Evolutionary conservation across 768 basidiomycete genomes (phyloP), one percentile per base, ranked within the genome.

Genomic region (Suillus lakei): DNA sequence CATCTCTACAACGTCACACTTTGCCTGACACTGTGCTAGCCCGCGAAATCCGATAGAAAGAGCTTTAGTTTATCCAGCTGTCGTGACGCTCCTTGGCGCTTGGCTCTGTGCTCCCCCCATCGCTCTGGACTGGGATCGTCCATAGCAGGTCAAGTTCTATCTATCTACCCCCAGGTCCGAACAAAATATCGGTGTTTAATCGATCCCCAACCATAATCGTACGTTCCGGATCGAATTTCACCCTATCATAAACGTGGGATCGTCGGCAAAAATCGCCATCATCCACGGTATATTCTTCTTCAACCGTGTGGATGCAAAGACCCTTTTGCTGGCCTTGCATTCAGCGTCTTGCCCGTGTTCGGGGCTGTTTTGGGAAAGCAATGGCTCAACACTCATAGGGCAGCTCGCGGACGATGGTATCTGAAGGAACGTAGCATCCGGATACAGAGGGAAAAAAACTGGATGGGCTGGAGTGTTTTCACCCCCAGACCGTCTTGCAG

Each of bases 161-260:
- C 3, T 34, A 34, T 34, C 32, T n/a, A 32, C 94, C 94, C 48
- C 95, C 94, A 54, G 86, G 85, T 59, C 97, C 98, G 72, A 99
- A 99, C 60, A 92, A 79, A 70, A 99, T 98, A 78, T 99, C 97
- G 6, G 98, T 99, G 75, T 93, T 91, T 68, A 99, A 84, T 66
- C 97, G 87, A 79, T 99, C 97, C 48, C 97, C 97, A 53, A 99
- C 84, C 95, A 99, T 98, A 75, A 99, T 88, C 18, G 96, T 96
- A 61, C 89, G 83, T 66, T 84, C 80, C 50, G 93, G 93, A 77
- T 99, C 92, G 75, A 94, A 96, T 55, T 92, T 76, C 70, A 96
- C 88, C 77, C 96, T 98, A 55, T 10, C 16, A 26, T 15, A 53
- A 48, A 38, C n/a, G n/a, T n/a, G n/a, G n/a, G n/a, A n/a, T n/a